These are phyloP conservation scores for Clonostachys byssicola DNA, from an alignment of 2,329 filamentous ascomycete species.

Conservation along the genomic window DNA sequence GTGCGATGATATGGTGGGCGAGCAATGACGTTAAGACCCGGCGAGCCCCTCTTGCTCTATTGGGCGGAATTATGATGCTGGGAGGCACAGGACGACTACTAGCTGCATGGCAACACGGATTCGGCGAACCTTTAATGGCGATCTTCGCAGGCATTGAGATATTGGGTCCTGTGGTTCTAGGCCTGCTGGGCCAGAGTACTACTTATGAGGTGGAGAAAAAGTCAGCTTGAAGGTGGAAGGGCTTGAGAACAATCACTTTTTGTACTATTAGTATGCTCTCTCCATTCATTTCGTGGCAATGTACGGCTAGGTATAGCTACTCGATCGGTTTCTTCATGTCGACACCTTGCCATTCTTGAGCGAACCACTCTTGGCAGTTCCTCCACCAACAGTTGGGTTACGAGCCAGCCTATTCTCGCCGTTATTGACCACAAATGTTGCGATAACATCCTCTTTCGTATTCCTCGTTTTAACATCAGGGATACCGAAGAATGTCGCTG, in stretches of 20 bases:
- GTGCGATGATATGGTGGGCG: not conserved
- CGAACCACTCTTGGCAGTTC: not conserved
- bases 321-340: not conserved
- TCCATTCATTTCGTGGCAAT: too few relatives aligned
- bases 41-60: not conserved
- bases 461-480: not conserved
- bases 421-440: not conserved
- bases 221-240: too few relatives aligned
- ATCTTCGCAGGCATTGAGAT: too few relatives aligned
- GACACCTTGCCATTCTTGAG: not conserved
- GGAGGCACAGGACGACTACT: not conserved
- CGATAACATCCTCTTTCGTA: not conserved
- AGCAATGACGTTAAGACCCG: not conserved
- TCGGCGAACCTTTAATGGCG: too few relatives aligned
- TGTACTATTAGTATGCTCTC: too few relatives aligned
- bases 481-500: not conserved
- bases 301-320: too few relatives aligned
- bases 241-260: too few relatives aligned
- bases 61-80: not conserved
- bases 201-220: too few relatives aligned
- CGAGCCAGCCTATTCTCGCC: not conserved
- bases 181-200: too few relatives aligned
- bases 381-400: not conserved
- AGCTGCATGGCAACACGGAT: too few relatives aligned
- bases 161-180: too few relatives aligned